A percentile compares a stretch with the other conserved stretches of the same genome.
Evolutionary conservation across 805 yeast species (phyloP).

Genomic region (Yamadazyma endophytica): DNA sequence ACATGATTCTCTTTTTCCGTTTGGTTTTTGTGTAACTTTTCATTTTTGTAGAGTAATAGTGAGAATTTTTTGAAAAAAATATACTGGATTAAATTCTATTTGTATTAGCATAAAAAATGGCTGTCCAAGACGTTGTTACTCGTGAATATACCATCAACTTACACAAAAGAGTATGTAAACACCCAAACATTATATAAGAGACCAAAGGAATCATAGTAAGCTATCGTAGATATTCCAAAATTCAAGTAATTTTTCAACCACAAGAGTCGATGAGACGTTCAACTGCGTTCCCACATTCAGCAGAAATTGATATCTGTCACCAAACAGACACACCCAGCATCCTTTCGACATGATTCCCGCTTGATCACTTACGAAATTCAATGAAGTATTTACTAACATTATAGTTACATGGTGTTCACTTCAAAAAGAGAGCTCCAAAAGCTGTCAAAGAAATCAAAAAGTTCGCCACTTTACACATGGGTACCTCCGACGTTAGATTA

Average conservation of each 20-base stretch:
- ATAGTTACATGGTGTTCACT: conserved; percentile 94
- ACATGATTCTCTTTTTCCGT: neutral
- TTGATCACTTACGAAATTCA: too few relatives aligned
- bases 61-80: conserved; percentile 12
- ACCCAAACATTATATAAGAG: neutral
- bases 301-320: neutral
- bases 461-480: conserved; percentile 98
- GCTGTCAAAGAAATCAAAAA: conserved; percentile 99
- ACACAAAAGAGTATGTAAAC: conserved; percentile 93
- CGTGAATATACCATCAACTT: conserved; percentile 99
- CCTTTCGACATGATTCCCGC: too few relatives aligned
- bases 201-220: too few relatives aligned
- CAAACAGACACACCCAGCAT: neutral
- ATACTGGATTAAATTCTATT: too few relatives aligned
- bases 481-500: conserved; percentile 97
- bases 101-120: conserved; percentile 46
- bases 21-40: conserved; percentile 7
- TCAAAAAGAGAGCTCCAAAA: conserved; percentile 99
- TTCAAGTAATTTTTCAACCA: neutral
- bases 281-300: too few relatives aligned
- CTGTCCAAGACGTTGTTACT: conserved; percentile 98
- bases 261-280: neutral
- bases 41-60: conserved; percentile 1
- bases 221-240: neutral
- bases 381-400: conserved; percentile 37